Evolutionary conservation across 2,329 filamentous ascomycete species (phyloP).

Genomic region (Pleoardoris graminearum): DNA sequence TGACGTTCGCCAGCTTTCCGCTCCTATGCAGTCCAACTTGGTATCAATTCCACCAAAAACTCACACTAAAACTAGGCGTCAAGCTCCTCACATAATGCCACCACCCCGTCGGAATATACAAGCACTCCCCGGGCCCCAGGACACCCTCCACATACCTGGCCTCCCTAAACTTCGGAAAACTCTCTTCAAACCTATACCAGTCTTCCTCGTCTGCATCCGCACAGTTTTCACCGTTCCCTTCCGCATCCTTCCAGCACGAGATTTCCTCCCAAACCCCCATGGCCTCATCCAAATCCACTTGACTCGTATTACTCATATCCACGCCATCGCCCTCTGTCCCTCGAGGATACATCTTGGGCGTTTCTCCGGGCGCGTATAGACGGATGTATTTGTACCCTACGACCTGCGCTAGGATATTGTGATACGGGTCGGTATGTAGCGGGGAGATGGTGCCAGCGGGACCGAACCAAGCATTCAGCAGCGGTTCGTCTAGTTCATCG

Average conservation of each 20-base stretch:
- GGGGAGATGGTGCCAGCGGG: constrained; percentile 87
- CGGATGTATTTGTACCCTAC: constrained; percentile 92
- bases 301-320: constrained; percentile 90
- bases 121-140: constrained; percentile 75
- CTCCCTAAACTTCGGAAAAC: constrained; percentile 60
- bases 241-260: constrained; percentile 21
- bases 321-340: constrained; percentile 67
- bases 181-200: constrained; percentile 18
- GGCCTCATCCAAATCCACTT: constrained; percentile 72
- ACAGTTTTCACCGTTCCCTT: background rate
- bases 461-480: constrained; percentile 92
- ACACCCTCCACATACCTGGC: constrained; percentile 76
- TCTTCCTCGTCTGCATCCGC: constrained; percentile 48
- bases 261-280: constrained; percentile 54
- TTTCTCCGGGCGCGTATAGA: constrained; percentile 72
- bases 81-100: constrained; percentile 95
- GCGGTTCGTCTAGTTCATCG: constrained; percentile 56
- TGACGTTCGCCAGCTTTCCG: no score
- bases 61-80: constrained; percentile 88
- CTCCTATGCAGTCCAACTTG: no score
- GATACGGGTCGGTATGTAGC: constrained; percentile 89
- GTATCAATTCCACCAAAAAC: constrained; percentile 79
- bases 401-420: constrained; percentile 88
- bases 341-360: constrained; percentile 62
- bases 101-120: constrained; percentile 94